Evolutionary conservation across 2,329 filamentous ascomycete genomes (phyloP).

Genomic region (Daldinia eschscholtzii): DNA sequence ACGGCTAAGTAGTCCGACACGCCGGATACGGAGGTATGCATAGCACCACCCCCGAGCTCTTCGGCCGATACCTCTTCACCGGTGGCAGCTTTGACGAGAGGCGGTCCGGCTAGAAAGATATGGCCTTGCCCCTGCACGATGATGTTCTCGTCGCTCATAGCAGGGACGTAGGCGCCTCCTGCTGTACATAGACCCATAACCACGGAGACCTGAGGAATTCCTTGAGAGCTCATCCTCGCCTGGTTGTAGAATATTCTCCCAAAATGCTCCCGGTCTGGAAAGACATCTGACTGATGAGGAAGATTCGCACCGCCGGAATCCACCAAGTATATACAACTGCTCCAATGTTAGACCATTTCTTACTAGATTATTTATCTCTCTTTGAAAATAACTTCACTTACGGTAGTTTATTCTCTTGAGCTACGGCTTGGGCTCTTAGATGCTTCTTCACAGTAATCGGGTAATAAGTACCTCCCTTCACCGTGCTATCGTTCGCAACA

Average conservation of each 20-base stretch:
- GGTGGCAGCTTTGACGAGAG: constrained; percentile 94
- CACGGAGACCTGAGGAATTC: constrained; percentile 92
- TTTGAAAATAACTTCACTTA: constrained; percentile 54
- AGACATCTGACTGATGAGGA: constrained; percentile 94
- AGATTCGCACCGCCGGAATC: constrained; percentile 96
- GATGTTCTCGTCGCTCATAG: constrained; percentile 97
- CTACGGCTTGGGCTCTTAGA: constrained; percentile 89
- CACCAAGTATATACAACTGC: constrained; percentile 90
- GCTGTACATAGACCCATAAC: constrained; percentile 99
- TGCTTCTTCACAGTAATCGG: constrained; percentile 99
- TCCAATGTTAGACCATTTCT: constrained; percentile 13
- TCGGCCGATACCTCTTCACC: constrained; percentile 92
- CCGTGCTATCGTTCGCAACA: constrained; percentile 95
- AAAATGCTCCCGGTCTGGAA: constrained; percentile 95
- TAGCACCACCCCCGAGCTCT: constrained; percentile 87
- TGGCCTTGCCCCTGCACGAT: constrained; percentile 97
- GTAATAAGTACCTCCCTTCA: constrained; percentile 97
- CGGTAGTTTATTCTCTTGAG: constrained; percentile 84
- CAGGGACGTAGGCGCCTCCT: constrained; percentile 93
- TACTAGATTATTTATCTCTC: not conserved
- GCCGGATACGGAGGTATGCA: constrained; percentile 91
- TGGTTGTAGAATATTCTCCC: constrained; percentile 99
- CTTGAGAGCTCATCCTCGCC: constrained; percentile 87
- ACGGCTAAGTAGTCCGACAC: constrained; percentile 97
- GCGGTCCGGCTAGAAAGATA: constrained; percentile 95